Conservation (phyloP, 2,329 filamentous ascomycete species). For the Xylariaceae sp. region DNA sequence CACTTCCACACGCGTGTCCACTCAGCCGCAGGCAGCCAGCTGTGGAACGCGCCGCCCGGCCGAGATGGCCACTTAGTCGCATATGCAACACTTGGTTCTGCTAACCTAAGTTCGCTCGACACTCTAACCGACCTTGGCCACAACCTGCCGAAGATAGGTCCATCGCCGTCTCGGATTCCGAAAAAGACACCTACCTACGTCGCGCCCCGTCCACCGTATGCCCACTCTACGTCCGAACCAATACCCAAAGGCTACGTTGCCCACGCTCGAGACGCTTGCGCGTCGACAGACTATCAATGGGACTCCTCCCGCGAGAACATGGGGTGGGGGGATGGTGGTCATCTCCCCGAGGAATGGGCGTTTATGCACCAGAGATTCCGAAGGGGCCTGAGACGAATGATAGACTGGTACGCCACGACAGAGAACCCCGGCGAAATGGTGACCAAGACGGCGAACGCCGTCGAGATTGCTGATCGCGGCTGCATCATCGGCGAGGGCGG, state of each 20-base stretch:
- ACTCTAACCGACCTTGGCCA: constrained; percentile 19
- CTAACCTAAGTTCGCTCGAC: constrained; percentile 15
- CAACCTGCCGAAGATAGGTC: constrained; percentile 14
- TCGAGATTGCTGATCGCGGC: constrained; percentile 22
- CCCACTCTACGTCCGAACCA: constrained; percentile 71
- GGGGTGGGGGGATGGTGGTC: constrained; percentile 82
- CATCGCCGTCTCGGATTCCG: constrained; percentile 8
- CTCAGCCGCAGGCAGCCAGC: constrained; percentile 31
- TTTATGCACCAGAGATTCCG: constrained; percentile 90
- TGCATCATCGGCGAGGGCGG: constrained; percentile 36
- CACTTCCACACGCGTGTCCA: constrained; percentile 37
- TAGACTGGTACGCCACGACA: constrained; percentile 73
- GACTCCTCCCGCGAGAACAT: constrained; percentile 79
- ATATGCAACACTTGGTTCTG: constrained; percentile 16
- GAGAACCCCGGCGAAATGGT: constrained; percentile 50
- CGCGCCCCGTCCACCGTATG: constrained; percentile 76
- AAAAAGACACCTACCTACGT: constrained; percentile 52
- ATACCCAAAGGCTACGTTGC: constrained; percentile 87
- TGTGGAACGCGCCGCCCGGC: constrained; percentile 34
- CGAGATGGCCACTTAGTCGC: constrained; percentile 21
- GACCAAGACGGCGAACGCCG: constrained; percentile 36
- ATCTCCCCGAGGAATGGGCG: constrained; percentile 91
- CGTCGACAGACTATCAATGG: constrained; percentile 91
- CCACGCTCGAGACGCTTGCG: constrained; percentile 83
- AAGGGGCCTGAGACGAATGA: constrained; percentile 69